Evolutionary conservation across 2,329 filamentous ascomycete genomes (phyloP).

Genomic region (Diaporthe citri): DNA sequence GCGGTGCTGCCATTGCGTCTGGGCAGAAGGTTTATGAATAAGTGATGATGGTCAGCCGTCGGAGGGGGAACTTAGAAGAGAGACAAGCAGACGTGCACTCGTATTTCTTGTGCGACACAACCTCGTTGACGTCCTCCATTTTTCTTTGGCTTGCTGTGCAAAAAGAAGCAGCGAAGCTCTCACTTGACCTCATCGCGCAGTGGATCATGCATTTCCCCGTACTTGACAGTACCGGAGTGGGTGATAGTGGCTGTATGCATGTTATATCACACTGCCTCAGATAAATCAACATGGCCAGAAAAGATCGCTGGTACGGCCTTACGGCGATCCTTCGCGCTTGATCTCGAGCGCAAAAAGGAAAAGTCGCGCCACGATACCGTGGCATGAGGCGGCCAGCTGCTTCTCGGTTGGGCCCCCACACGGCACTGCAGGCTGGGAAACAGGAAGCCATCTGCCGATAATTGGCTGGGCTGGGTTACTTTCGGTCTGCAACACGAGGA

Average conservation of each 20-base stretch:
- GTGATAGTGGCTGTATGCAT: constrained; percentile 28
- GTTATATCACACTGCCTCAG: not conserved
- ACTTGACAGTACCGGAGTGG: constrained; percentile 3
- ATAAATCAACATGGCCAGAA: not conserved
- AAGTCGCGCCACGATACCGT: constrained; percentile 33
- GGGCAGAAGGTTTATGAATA: not conserved
- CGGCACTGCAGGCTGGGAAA: constrained; percentile 20
- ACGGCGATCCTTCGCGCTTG: constrained; percentile 8
- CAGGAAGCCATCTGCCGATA: constrained; percentile 8
- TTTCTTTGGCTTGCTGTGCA: not conserved
- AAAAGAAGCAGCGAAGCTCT: not conserved
- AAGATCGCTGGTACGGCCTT: not conserved
- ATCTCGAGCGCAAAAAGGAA: constrained; percentile 12
- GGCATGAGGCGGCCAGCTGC: constrained; percentile 16
- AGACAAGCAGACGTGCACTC: not conserved
- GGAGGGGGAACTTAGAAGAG: constrained; percentile 6
- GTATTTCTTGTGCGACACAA: constrained; percentile 32
- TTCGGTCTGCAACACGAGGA: constrained; percentile 15
- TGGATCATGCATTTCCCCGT: constrained; percentile 9
- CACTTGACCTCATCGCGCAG: constrained; percentile 24
- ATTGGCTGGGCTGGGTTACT: constrained; percentile 14
- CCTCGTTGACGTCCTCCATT: not conserved
- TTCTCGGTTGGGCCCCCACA: constrained; percentile 3
- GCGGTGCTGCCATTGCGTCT: not conserved
- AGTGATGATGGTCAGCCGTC: not conserved